Conservation (phyloP, 139 green algal species). For the Astrephomene gubernaculifera region DNA sequence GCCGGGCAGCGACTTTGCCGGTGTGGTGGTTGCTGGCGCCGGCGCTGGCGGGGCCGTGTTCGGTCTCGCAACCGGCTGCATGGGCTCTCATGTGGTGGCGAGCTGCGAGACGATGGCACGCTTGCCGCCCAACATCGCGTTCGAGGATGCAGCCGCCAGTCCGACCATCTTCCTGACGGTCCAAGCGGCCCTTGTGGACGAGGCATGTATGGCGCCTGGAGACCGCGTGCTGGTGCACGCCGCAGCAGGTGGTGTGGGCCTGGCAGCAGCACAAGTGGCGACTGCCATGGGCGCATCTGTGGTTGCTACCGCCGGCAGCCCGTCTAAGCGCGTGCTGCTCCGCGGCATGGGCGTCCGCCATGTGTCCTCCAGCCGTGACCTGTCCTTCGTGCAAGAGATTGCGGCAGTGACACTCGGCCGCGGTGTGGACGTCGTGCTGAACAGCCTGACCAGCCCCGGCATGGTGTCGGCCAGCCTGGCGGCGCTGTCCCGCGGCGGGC, state of each 20-base stretch:
- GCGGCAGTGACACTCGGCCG: neutral
- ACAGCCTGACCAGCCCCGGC: constrained; percentile 87
- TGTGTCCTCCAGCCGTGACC: constrained; percentile 72
- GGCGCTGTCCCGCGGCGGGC: constrained; percentile 57
- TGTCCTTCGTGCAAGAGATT: constrained; percentile 68
- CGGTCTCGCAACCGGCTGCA: constrained; percentile 76
- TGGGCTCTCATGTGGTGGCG: constrained; percentile 75
- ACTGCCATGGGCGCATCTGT: constrained; percentile 49
- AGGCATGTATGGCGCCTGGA: constrained; percentile 32
- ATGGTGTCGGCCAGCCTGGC: constrained; percentile 82
- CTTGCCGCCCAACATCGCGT: constrained; percentile 71
- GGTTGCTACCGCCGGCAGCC: constrained; percentile 78
- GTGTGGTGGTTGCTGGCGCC: constrained; percentile 70
- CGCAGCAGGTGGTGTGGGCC: constrained; percentile 74
- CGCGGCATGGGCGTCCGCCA: constrained; percentile 62
- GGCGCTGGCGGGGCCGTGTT: constrained; percentile 76
- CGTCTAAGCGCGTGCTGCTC: constrained; percentile 77
- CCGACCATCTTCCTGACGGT: constrained; percentile 70
- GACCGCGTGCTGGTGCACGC: constrained; percentile 72
- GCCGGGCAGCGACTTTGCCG: constrained; percentile 82
- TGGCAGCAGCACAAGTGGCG: constrained; percentile 77
- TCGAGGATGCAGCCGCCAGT: constrained; percentile 71
- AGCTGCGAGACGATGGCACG: constrained; percentile 57
- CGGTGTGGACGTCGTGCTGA: constrained; percentile 72
- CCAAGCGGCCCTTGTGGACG: constrained; percentile 48